Evolutionary conservation across 2,329 filamentous ascomycete genomes (phyloP), one percentile per base, ranked within the genome.

Genomic region (Orbilia javanica): DNA sequence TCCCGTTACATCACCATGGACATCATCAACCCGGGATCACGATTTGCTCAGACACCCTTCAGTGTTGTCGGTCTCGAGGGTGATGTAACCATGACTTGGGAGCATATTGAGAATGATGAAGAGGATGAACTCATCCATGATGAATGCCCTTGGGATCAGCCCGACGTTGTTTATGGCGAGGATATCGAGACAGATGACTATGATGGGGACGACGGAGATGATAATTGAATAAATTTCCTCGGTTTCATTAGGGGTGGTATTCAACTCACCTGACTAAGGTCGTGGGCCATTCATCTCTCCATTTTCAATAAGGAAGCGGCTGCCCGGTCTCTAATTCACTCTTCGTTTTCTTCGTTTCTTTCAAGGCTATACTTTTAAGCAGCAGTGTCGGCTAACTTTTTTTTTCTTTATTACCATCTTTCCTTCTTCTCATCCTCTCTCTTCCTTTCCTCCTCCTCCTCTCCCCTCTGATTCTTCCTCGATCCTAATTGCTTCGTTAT

Each of bases 21-120:
- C 4, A 36, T 68, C 5, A 57, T 78, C 53, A 72, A 34, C 3
- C 67, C 74, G 15, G 74, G 62, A 5, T 67, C 74, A 29, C 42
- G 52, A 11, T 27, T 72, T 10, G 62, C 62, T 15, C 31, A 15
- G 3, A 55, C 53, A 3, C 7, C 67, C 0, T 39, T 78, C 27
- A 53, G 15, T 18, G 53, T 57, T 2, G 22, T 72, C 2, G 74
- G 68, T 3, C 72, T 67, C 62, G 8, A 27, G 0, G 6, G 15
- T 18, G n/a, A 20, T 31, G 13, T 27, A 3, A 72, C 44, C n/a
- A 46, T 78, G 20, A 50, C 50, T 15, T 72, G 67, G 74, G 74
- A 78, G 63, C 62, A 72, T 64, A 53, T 72, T 6, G 8, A 25
- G n/a, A 68, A 78, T 22, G 55, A 34, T 2, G 8, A 68, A 0